phyloP scores from a whole-genome alignment of 2,329 filamentous ascomycete genomes.

The Alternaria longipes region DNA sequence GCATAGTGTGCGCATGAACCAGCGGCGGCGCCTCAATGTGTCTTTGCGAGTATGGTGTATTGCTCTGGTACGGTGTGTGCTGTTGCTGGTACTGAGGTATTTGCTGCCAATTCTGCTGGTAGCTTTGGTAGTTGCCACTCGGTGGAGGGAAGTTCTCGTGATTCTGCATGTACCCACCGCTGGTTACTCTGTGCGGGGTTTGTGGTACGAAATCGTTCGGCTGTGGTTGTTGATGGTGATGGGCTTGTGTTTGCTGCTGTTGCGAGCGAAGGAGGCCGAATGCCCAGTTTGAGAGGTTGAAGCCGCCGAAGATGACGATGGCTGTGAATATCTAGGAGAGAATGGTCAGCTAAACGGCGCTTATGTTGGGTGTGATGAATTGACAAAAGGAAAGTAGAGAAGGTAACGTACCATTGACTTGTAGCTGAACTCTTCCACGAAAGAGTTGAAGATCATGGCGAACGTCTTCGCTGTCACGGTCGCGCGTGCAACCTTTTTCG shows the following conservation, averaged over 20 bases:
- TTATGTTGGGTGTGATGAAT: neutral
- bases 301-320: conserved; percentile 60
- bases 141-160: neutral
- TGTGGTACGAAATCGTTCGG: conserved; percentile 38
- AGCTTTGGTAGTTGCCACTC: conserved; percentile 12
- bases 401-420: conserved; percentile 71
- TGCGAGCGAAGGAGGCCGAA: conserved; percentile 63
- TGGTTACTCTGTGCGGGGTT: conserved; percentile 40
- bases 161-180: neutral
- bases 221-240: conserved; percentile 16
- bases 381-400: conserved; percentile 7
- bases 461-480: conserved; percentile 87
- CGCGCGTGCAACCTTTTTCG: conserved; percentile 78
- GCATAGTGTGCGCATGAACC: conserved; percentile 42
- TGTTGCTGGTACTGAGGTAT: conserved; percentile 9
- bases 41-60: conserved; percentile 18
- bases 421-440: conserved; percentile 88
- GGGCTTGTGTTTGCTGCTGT: conserved; percentile 36
- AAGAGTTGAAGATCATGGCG: conserved; percentile 91
- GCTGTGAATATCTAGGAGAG: conserved; percentile 57
- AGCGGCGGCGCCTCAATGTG: conserved; percentile 33
- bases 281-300: conserved; percentile 67
- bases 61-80: conserved; percentile 31
- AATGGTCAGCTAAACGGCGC: conserved; percentile 17
- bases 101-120: conserved; percentile 28